Percentiles rank a stretch among this genome's conserved stretches.
phyloP scores from a whole-genome alignment of 2,329 filamentous ascomycete genomes.

The Neopestalotiopsis sp. region DNA sequence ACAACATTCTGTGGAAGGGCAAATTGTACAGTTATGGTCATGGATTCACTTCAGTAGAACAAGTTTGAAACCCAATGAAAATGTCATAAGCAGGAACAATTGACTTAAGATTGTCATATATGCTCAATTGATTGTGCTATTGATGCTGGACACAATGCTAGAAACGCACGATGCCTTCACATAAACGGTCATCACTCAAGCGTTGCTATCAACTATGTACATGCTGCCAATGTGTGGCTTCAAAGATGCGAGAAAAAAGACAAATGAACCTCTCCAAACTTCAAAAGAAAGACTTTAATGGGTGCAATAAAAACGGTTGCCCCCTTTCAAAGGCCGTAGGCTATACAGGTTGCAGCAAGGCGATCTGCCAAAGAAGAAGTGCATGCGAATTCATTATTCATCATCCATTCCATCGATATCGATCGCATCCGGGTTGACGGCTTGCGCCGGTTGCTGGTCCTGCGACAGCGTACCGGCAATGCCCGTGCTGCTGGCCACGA shows the following conservation, averaged over 20 bases:
- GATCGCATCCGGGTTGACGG: conserved; percentile 84
- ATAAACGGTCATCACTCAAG: background rate
- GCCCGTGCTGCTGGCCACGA: conserved; percentile 84
- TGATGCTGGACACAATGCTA: background rate
- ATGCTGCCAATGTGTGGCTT: background rate
- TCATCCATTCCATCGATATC: conserved; percentile 77
- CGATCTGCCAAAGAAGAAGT: background rate
- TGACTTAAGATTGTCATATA: background rate
- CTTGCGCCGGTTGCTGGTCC: conserved; percentile 46
- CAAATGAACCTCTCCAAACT: background rate
- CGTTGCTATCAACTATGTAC: background rate
- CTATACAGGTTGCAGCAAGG: background rate
- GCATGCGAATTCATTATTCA: conserved; percentile 31
- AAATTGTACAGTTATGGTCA: background rate
- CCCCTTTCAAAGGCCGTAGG: background rate
- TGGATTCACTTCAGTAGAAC: background rate
- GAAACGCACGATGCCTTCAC: background rate
- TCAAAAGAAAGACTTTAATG: background rate
- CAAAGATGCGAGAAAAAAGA: background rate
- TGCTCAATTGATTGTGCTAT: background rate
- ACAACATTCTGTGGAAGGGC: background rate
- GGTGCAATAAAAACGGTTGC: background rate
- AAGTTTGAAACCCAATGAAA: background rate
- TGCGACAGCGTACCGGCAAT: conserved; percentile 64
- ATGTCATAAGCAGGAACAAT: background rate